phyloP scores from a whole-genome alignment of 2,329 filamentous ascomycete genomes.

The Purpureocillium lavendulum region DNA sequence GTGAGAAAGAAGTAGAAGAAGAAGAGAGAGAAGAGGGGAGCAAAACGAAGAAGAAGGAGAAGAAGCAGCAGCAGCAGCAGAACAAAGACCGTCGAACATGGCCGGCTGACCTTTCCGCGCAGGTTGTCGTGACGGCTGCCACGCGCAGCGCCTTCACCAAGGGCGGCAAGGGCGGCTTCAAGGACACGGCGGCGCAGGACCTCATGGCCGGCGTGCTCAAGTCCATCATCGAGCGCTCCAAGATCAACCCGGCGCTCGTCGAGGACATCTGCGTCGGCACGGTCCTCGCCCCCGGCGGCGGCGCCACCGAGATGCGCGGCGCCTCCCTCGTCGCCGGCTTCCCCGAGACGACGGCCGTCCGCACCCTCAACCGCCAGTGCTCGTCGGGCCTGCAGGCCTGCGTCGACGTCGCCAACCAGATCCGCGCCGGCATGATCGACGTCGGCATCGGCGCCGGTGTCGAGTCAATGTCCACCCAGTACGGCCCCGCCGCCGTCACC shows the following conservation, averaged over 20 bases:
- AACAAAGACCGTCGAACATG: no score
- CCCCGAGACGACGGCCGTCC: slow-evolving; percentile 75
- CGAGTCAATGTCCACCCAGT: slow-evolving; percentile 91
- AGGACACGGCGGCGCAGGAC: slow-evolving; percentile 84
- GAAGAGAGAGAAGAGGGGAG: no score
- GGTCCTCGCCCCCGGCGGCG: slow-evolving; percentile 86
- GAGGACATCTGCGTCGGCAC: slow-evolving; percentile 90
- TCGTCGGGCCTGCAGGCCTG: slow-evolving; percentile 87
- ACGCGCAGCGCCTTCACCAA: slow-evolving; percentile 89
- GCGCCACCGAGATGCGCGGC: slow-evolving; percentile 93
- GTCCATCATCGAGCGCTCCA: slow-evolving; percentile 73
- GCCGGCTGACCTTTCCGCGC: slow-evolving; percentile 12
- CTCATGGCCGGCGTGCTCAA: slow-evolving; percentile 78
- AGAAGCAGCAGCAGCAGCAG: no score
- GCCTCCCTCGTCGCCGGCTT: slow-evolving; percentile 87
- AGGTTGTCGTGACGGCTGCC: slow-evolving; percentile 85
- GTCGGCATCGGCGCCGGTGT: slow-evolving; percentile 89
- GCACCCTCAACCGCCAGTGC: slow-evolving; percentile 88
- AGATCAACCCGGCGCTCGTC: slow-evolving; percentile 79
- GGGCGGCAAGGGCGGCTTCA: slow-evolving; percentile 89
- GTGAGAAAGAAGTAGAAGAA: no score
- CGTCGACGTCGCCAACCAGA: slow-evolving; percentile 89
- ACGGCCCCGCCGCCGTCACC: slow-evolving; percentile 79
- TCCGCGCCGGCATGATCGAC: slow-evolving; percentile 88
- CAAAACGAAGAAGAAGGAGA: no score